phyloP scores from a whole-genome alignment of 768 basidiomycete genomes.

The Psilocybe sp. region DNA sequence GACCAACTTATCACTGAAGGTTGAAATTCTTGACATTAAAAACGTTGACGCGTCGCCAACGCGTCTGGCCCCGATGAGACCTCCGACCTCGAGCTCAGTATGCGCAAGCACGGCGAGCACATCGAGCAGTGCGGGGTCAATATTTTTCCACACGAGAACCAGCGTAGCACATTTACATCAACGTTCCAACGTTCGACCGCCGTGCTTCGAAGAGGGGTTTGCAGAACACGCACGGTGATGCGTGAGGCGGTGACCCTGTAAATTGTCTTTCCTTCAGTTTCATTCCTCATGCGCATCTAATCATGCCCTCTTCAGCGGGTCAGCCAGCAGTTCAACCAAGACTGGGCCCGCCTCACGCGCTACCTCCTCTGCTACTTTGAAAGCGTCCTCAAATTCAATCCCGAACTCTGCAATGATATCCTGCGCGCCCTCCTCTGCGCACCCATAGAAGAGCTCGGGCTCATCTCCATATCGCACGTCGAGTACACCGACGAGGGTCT shows the following conservation, averaged over 20 bases:
- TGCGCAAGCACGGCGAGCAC: too few species aligned
- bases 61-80: constrained; percentile 27
- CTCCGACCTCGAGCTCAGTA: constrained; percentile 32
- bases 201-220: constrained; percentile 30
- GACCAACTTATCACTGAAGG: too few species aligned
- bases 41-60: too few species aligned
- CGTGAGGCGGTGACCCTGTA: constrained; percentile 68
- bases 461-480: constrained; percentile 87
- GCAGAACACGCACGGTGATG: constrained; percentile 21
- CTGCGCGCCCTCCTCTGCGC: constrained; percentile 77
- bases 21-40: too few species aligned
- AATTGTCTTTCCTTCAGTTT: too few species aligned
- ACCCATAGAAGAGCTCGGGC: constrained; percentile 73
- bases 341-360: constrained; percentile 76
- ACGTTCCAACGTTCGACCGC: constrained; percentile 22
- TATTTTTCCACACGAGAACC: constrained; percentile 52
- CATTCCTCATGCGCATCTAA: neutral
- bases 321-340: constrained; percentile 78
- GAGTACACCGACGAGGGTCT: constrained; percentile 88
- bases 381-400: constrained; percentile 86
- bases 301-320: constrained; percentile 19
- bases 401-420: constrained; percentile 85
- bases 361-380: constrained; percentile 82
- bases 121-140: too few species aligned
- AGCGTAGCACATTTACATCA: too few species aligned